phyloP scores from a whole-genome alignment of 306 rosid genomes.

The Medicago ruthenica region DNA sequence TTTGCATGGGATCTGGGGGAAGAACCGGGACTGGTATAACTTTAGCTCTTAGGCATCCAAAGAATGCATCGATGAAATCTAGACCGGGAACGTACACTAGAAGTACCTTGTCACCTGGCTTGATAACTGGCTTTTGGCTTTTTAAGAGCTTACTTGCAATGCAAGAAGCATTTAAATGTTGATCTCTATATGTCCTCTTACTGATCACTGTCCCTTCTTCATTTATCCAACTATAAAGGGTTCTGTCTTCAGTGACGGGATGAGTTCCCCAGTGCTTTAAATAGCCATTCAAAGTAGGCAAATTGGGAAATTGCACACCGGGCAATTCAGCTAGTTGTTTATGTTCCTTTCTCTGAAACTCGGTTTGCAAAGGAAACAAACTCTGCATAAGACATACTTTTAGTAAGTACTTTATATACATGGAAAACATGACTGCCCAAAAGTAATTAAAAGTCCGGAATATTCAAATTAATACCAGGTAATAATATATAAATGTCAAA shows the following conservation, averaged over 20 bases:
- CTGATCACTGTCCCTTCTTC: conserved; percentile 68
- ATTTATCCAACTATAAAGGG: conserved; percentile 81
- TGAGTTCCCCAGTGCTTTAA: conserved; percentile 84
- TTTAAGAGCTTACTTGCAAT: conserved; percentile 79
- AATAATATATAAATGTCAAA: conserved; percentile 3
- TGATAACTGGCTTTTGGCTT: conserved; percentile 73
- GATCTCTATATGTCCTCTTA: conserved; percentile 78
- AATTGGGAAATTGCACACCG: conserved; percentile 70
- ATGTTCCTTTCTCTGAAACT: conserved; percentile 48
- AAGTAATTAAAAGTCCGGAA: conserved; percentile 12
- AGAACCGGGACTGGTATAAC: conserved; percentile 89
- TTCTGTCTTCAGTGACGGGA: conserved; percentile 58
- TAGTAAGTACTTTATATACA: conserved; percentile 28
- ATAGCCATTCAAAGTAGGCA: conserved; percentile 75
- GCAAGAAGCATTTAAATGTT: conserved; percentile 74
- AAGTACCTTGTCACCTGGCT: conserved; percentile 82
- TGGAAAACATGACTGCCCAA: conserved; percentile 1
- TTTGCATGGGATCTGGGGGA: conserved; percentile 95
- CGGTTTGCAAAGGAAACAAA: conserved; percentile 67
- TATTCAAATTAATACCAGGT: conserved; percentile 14
- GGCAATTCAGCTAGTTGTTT: conserved; percentile 60
- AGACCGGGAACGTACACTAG: conserved; percentile 83
- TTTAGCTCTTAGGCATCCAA: conserved; percentile 86
- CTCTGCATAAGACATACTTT: conserved; percentile 58
- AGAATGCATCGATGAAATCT: conserved; percentile 88